phyloP scores from a whole-genome alignment of 352 stramenopile genomes.

The Globisporangium sylvaticum region DNA sequence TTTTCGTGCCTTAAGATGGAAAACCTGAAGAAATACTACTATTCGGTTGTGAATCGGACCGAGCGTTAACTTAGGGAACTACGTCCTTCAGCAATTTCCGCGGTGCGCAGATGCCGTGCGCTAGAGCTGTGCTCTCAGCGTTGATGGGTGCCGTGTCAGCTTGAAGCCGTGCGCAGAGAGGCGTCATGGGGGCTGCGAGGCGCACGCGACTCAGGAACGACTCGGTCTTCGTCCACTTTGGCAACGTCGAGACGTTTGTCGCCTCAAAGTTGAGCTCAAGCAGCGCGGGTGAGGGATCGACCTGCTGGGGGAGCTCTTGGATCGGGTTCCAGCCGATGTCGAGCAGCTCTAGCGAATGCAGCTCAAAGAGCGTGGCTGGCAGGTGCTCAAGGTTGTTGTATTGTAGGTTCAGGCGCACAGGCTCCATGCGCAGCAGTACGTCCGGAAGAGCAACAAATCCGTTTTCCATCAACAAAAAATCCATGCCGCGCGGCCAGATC shows the following conservation, averaged over 20 bases:
- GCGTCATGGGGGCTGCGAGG: background rate
- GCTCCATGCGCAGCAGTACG: background rate
- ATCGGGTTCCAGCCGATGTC: background rate
- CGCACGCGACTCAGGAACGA: constrained; percentile 1
- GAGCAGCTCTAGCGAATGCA: background rate
- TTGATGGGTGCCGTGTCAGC: too few relatives aligned
- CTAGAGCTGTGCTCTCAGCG: too few relatives aligned
- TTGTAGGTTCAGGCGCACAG: background rate
- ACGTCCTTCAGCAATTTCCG: too few relatives aligned
- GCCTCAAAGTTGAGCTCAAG: constrained; percentile 5
- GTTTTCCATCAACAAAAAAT: background rate
- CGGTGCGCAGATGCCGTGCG: too few relatives aligned
- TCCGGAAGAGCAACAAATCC: background rate
- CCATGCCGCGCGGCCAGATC: constrained; percentile 5
- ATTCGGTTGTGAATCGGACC: too few relatives aligned
- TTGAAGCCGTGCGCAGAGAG: background rate
- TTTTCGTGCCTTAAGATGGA: too few relatives aligned
- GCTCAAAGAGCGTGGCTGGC: background rate
- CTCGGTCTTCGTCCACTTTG: background rate
- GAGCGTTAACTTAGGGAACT: too few relatives aligned
- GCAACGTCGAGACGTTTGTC: constrained; percentile 14
- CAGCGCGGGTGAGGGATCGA: background rate
- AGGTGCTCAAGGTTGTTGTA: background rate
- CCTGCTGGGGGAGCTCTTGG: background rate
- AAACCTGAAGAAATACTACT: too few relatives aligned